Evolutionary conservation across 2,329 filamentous ascomycete genomes (phyloP).

Genomic region (Tolypocladium sp.): DNA sequence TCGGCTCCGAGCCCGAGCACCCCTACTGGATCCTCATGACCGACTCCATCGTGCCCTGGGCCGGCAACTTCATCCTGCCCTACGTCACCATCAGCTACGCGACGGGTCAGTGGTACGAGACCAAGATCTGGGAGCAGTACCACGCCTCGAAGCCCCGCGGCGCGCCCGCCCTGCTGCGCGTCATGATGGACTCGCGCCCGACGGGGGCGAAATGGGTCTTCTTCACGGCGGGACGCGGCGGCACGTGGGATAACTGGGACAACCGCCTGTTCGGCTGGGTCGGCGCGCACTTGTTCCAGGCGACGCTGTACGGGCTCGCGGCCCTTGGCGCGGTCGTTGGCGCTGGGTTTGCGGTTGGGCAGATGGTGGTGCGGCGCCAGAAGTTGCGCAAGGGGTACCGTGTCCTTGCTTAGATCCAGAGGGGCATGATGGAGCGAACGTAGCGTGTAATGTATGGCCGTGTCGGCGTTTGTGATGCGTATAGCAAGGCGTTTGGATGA

Average conservation of each 20-base stretch:
- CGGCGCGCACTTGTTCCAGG: neutral
- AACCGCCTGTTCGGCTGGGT: constrained; percentile 2
- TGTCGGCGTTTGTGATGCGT: neutral
- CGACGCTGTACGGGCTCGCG: neutral
- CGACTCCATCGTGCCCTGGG: neutral
- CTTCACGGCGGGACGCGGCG: constrained; percentile 3
- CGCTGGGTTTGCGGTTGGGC: neutral
- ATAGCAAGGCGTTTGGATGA: neutral
- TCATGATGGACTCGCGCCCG: constrained; percentile 6
- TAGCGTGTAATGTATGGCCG: neutral
- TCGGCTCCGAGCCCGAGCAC: constrained; percentile 5
- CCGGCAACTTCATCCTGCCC: constrained; percentile 1
- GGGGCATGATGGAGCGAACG: neutral
- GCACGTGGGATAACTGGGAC: constrained; percentile 5
- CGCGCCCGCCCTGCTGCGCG: constrained; percentile 1
- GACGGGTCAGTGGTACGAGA: constrained; percentile 5
- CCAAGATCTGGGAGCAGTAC: constrained; percentile 3
- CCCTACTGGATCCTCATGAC: constrained; percentile 5
- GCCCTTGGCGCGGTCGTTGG: neutral
- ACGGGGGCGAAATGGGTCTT: constrained; percentile 4
- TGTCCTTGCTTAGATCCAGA: neutral
- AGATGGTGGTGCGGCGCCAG: neutral
- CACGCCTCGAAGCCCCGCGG: neutral
- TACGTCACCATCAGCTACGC: constrained; percentile 3
- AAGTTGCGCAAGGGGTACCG: neutral